Conservation (phyloP, 768 basidiomycete species). For the Lactarius evosmus region DNA sequence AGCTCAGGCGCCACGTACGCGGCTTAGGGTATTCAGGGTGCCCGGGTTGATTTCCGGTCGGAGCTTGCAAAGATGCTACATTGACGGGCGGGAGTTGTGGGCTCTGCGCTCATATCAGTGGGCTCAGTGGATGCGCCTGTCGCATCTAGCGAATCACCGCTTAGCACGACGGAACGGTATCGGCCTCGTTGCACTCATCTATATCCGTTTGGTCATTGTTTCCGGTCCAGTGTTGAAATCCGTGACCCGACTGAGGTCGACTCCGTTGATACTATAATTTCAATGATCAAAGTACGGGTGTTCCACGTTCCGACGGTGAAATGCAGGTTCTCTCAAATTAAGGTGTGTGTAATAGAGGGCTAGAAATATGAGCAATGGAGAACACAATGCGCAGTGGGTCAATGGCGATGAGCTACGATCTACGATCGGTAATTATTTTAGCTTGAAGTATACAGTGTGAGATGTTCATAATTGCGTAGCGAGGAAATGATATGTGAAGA, state of each 20-base stretch:
- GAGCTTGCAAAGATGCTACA: conserved; percentile 13
- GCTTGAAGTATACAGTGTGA: conserved; percentile 18
- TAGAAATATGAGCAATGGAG: conserved; percentile 19
- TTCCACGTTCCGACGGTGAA: conserved; percentile 1
- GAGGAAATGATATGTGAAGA: conserved; percentile 8
- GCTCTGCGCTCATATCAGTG: conserved; percentile 3
- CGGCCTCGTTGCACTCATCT: not conserved
- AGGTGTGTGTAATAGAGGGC: conserved; percentile 4
- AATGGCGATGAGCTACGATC: conserved; percentile 6
- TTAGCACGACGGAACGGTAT: not conserved
- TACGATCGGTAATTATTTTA: conserved; percentile 10
- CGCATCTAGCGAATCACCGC: not conserved
- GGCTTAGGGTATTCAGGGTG: not conserved
- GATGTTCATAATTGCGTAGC: conserved; percentile 15
- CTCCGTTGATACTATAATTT: not conserved
- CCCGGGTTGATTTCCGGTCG: conserved; percentile 6
- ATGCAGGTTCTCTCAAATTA: conserved; percentile 12
- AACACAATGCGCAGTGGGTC: conserved; percentile 8
- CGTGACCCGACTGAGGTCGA: not conserved
- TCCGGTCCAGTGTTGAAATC: not conserved
- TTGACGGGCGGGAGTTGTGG: conserved; percentile 2
- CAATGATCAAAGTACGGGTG: not conserved
- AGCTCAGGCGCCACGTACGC: not conserved
- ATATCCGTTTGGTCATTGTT: not conserved
- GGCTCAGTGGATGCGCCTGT: not conserved